These are phyloP conservation scores for Fusarium goolgardi DNA, from an alignment of 2,329 filamentous ascomycete species.

Conservation along the genomic window DNA sequence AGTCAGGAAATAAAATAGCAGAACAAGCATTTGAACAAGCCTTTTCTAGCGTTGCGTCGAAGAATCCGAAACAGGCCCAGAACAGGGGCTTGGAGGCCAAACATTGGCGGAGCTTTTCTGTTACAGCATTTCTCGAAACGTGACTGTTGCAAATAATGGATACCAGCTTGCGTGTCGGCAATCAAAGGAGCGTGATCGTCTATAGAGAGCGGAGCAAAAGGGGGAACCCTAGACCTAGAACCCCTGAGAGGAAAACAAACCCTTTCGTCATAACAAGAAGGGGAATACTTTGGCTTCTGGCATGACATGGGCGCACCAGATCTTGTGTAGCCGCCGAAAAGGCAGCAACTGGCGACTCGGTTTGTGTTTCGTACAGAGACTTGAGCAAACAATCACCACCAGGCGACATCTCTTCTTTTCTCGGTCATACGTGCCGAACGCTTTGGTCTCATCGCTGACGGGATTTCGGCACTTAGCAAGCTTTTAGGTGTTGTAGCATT, in stretches of 20 bases:
- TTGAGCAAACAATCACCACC: slow-evolving; percentile 3
- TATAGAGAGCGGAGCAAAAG: slow-evolving; percentile 15
- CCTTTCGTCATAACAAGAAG: slow-evolving; percentile 14
- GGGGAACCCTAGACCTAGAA: slow-evolving; percentile 15
- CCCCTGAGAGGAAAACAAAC: slow-evolving; percentile 20
- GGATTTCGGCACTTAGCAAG: slow-evolving; percentile 7
- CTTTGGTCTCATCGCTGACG: not conserved
- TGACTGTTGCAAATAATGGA: slow-evolving; percentile 33
- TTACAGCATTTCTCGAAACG: slow-evolving; percentile 27
- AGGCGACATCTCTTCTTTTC: not conserved
- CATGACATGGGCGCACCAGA: slow-evolving; percentile 9
- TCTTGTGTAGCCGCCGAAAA: slow-evolving; percentile 15
- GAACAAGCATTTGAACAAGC: slow-evolving; percentile 40
- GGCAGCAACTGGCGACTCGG: slow-evolving; percentile 3
- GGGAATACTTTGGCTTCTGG: slow-evolving; percentile 19
- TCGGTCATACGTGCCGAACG: slow-evolving; percentile 20
- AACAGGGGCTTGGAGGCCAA: slow-evolving; percentile 20
- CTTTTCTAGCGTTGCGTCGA: slow-evolving; percentile 35
- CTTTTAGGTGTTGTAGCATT: not conserved
- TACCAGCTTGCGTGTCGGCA: slow-evolving; percentile 35
- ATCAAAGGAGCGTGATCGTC: slow-evolving; percentile 11
- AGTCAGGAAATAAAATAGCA: slow-evolving; percentile 21
- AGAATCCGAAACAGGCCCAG: slow-evolving; percentile 26
- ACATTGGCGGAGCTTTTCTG: slow-evolving; percentile 30
- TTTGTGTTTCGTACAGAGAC: slow-evolving; percentile 30